Evolutionary conservation across 352 stramenopile genomes (phyloP).

Genomic region (Phytophthora sojae): DNA sequence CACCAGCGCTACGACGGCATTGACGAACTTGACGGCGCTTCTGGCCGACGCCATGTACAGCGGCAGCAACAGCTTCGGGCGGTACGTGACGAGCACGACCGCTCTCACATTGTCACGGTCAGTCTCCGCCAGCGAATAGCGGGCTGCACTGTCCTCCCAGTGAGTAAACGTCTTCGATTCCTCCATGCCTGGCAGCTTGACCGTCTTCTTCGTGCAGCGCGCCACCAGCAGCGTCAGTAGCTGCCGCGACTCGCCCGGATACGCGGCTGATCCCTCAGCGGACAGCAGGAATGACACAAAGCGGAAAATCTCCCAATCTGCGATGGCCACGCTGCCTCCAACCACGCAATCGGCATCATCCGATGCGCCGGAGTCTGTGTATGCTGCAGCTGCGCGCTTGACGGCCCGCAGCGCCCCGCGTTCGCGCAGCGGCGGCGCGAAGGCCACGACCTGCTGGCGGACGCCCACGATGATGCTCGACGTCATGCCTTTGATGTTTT

Average conservation of each 20-base stretch:
- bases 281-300: constrained; percentile 42
- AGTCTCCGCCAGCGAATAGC: constrained; percentile 29
- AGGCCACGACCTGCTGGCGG: constrained; percentile 47
- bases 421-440: constrained; percentile 53
- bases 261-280: constrained; percentile 15
- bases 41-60: constrained; percentile 72
- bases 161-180: constrained; percentile 18
- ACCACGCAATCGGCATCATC: neutral
- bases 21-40: constrained; percentile 69
- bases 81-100: constrained; percentile 56
- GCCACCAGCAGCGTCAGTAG: constrained; percentile 14
- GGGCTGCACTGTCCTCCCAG: constrained; percentile 25
- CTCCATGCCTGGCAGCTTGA: neutral
- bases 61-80: constrained; percentile 51
- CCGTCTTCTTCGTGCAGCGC: constrained; percentile 3
- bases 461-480: constrained; percentile 43
- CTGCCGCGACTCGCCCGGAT: constrained; percentile 41
- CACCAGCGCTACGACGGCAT: constrained; percentile 76
- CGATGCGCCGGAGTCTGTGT: neutral
- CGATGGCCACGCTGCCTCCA: constrained; percentile 41
- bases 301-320: constrained; percentile 47
- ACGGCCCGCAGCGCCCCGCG: constrained; percentile 27
- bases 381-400: constrained; percentile 12
- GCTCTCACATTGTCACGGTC: neutral
- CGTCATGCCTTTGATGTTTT: constrained; percentile 13